Conservation (phyloP, 257 asterid species). For the Haberlea rhodopensis region DNA sequence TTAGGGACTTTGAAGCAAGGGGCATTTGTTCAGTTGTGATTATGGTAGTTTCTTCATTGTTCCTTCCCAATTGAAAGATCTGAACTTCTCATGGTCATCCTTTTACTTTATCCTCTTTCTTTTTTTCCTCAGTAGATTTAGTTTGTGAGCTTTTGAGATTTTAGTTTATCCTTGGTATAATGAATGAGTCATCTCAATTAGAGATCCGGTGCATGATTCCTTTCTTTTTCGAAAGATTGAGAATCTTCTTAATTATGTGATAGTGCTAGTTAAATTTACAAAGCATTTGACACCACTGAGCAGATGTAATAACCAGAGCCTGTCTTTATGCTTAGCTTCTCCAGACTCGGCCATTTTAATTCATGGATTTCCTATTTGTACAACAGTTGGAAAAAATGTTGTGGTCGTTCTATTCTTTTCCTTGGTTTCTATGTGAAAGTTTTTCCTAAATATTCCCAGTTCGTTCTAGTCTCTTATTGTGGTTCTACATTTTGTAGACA, state of each 20-base stretch:
- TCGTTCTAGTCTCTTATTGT: background rate
- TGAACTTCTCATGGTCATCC: background rate
- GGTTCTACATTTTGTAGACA: slow-evolving; percentile 36
- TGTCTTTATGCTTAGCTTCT: background rate
- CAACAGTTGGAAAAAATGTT: background rate
- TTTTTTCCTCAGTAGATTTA: background rate
- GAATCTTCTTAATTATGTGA: background rate
- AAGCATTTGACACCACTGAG: background rate
- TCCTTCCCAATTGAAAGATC: background rate
- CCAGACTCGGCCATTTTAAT: background rate
- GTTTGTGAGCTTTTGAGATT: background rate
- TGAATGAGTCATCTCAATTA: background rate
- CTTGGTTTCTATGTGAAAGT: background rate
- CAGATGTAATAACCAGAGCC: background rate
- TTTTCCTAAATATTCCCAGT: background rate
- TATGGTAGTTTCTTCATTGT: background rate
- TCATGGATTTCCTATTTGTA: background rate
- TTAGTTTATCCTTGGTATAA: too few species aligned
- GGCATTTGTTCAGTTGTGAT: background rate
- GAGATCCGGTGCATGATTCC: background rate
- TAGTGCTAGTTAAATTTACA: background rate
- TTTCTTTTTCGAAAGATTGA: too few species aligned
- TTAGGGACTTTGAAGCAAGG: background rate
- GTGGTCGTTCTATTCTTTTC: background rate
- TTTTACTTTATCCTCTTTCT: background rate